These are phyloP conservation scores for Termitomyces sp. DNA, from an alignment of 768 basidiomycete species.

Conservation along the genomic window DNA sequence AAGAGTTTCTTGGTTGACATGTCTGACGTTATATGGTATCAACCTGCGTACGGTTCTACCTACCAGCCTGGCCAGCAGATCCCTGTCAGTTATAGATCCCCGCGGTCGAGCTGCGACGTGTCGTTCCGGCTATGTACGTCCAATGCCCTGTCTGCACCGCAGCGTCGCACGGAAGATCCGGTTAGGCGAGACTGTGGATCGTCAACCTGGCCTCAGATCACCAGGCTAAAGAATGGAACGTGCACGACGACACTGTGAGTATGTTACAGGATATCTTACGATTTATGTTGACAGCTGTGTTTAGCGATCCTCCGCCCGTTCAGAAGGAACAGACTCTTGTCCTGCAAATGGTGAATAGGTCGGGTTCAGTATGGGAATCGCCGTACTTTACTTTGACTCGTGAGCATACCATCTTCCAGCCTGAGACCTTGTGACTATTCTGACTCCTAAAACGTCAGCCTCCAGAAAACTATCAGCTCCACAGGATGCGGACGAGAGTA, in stretches of 20 bases:
- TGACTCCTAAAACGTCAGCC: constrained; percentile 4
- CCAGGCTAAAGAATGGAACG: constrained; percentile 18
- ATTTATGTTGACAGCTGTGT: neutral
- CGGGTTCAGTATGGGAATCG: constrained; percentile 22
- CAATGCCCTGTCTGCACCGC: neutral
- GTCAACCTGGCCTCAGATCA: constrained; percentile 21
- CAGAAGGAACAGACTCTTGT: constrained; percentile 9
- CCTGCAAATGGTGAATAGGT: constrained; percentile 24
- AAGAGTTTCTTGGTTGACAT: neutral
- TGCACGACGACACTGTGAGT: constrained; percentile 27
- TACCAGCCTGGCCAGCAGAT: constrained; percentile 20
- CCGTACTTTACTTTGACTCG: constrained; percentile 26
- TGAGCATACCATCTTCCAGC: constrained; percentile 15
- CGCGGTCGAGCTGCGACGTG: constrained; percentile 11
- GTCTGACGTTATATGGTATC: constrained; percentile 14
- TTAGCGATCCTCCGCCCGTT: constrained; percentile 10
- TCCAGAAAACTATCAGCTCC: constrained; percentile 2
- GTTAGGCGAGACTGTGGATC: constrained; percentile 19
- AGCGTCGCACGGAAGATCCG: constrained; percentile 3
- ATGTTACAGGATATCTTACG: neutral
- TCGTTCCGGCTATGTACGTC: constrained; percentile 22
- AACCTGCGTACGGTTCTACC: constrained; percentile 10
- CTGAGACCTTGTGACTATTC: neutral
- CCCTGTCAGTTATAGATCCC: constrained; percentile 19
- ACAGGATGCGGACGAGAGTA: neutral